Conservation (phyloP, 805 yeast genomes). For the Cyberlindnera mrakii region DNA sequence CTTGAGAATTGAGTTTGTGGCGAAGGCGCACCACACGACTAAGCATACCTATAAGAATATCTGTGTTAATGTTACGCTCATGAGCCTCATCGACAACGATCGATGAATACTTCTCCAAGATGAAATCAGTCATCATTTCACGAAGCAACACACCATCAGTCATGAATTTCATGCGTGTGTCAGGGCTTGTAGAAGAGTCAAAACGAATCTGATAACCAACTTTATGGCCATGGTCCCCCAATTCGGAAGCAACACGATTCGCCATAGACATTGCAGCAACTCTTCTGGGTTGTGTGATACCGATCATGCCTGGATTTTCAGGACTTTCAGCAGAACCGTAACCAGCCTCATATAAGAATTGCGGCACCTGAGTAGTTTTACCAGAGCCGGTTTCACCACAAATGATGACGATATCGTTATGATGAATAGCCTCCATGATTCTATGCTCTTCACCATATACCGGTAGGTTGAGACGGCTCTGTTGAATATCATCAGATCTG, state of each 20-base stretch:
- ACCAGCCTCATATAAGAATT: conserved; percentile 88
- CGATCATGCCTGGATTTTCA: conserved; percentile 87
- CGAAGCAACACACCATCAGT: conserved; percentile 91
- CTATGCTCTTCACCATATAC: conserved; percentile 86
- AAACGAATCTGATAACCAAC: conserved; percentile 84
- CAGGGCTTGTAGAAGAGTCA: conserved; percentile 56
- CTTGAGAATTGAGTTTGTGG: conserved; percentile 39
- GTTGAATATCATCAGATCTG: conserved; percentile 62
- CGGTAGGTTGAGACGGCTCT: conserved; percentile 67
- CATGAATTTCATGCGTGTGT: conserved; percentile 81
- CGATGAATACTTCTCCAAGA: conserved; percentile 75
- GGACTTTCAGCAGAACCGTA: conserved; percentile 55
- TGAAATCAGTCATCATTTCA: conserved; percentile 87
- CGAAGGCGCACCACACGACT: conserved; percentile 80
- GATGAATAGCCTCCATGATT: conserved; percentile 93
- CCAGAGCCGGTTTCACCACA: conserved; percentile 99
- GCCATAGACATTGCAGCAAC: conserved; percentile 95
- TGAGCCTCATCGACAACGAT: conserved; percentile 96
- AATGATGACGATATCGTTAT: conserved; percentile 81
- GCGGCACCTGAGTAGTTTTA: conserved; percentile 97
- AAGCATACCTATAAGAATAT: conserved; percentile 89
- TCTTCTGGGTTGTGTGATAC: conserved; percentile 92
- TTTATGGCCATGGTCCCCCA: conserved; percentile 62
- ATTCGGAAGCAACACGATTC: conserved; percentile 65
- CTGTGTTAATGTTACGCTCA: conserved; percentile 94